Base-by-base conservation (phyloP, 2,329 filamentous ascomycete genomes). In the Myotisia sp. region DNA sequence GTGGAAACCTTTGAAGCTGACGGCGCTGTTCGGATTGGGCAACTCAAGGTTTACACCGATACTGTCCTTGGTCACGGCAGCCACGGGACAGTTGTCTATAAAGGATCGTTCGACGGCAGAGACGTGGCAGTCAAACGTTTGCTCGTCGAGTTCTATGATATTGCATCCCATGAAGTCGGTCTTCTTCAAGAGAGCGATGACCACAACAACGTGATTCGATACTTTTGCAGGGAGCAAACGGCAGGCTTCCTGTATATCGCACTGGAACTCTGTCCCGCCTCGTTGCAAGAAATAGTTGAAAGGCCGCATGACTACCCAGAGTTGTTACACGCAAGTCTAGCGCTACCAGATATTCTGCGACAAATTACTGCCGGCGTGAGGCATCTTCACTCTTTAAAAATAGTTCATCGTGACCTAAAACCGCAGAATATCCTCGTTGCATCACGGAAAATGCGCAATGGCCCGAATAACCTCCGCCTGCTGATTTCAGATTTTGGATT, bases 401-500 rank as follows among this genome's bases (percentile, higher is more conserved):
- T 98, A 50, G 92, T 98, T 3, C 90, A 98, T 54, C 81, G 90
- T 34, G 90, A 98, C 51, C 71, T 98, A 49, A 98, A 98, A 55
- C 90, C 90, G 1, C 90, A 98, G 50, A 98, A 98, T 47, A 95
- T 98, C 33, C 67, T 98, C 1, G 85, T 95, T 39, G 71, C 74
- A 16, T 69, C 70, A 41, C 72, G 74, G 1, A 71, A 73, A 38
- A 55, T 55, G 14, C 56, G 57, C 23, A 50, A 47, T 1, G 50
- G 54, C 2, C 72, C 75, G 21, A 72, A 73, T 26, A 72, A 68
- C 22, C 77, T 85, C 16, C 78, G 87, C n/a, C 68, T 98, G 23
- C 72, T 98, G 3, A 93, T 98, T 22, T 95, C 90, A 0, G 90
- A 98, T 55, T 98, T 98, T 58, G 90, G 90, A 4, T 71, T 98